Conservation (phyloP, 495 filamentous ascomycete species). For the Staphylotrichum longicolle region DNA sequence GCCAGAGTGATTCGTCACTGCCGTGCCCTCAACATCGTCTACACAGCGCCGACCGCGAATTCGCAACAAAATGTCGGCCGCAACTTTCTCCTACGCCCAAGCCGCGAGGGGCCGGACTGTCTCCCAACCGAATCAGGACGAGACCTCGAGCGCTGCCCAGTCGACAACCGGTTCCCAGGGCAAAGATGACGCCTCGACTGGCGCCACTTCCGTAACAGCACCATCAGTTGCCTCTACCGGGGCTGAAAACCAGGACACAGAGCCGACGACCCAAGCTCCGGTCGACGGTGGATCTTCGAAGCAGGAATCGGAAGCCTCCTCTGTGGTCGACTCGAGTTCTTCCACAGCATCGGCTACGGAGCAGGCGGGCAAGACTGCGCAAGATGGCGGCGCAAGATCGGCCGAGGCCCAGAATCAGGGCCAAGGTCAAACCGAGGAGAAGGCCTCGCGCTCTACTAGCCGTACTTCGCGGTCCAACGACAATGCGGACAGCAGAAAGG, state of each 20-base stretch:
- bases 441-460: slow-evolving; percentile 33
- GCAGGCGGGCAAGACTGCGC: slow-evolving; percentile 28
- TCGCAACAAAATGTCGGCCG: slow-evolving; percentile 32
- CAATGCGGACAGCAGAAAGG: slow-evolving; percentile 42
- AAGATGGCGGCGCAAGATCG: slow-evolving; percentile 24
- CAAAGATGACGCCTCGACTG: slow-evolving; percentile 56
- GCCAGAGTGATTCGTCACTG: background rate
- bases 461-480: slow-evolving; percentile 42
- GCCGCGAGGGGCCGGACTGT: slow-evolving; percentile 75
- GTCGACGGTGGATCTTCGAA: slow-evolving; percentile 23
- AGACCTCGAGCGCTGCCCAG: slow-evolving; percentile 63
- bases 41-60: background rate
- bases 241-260: slow-evolving; percentile 38
- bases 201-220: slow-evolving; percentile 47
- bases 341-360: slow-evolving; percentile 26
- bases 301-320: slow-evolving; percentile 28
- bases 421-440: slow-evolving; percentile 24
- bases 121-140: slow-evolving; percentile 56
- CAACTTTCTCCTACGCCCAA: slow-evolving; percentile 88
- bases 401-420: slow-evolving; percentile 18
- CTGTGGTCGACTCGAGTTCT: slow-evolving; percentile 27
- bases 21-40: background rate
- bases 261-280: slow-evolving; percentile 31
- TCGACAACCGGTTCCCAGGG: slow-evolving; percentile 61
- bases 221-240: slow-evolving; percentile 64